Base-by-base conservation (phyloP, 208 protist genomes). In the Eutreptiella sp. region DNA sequence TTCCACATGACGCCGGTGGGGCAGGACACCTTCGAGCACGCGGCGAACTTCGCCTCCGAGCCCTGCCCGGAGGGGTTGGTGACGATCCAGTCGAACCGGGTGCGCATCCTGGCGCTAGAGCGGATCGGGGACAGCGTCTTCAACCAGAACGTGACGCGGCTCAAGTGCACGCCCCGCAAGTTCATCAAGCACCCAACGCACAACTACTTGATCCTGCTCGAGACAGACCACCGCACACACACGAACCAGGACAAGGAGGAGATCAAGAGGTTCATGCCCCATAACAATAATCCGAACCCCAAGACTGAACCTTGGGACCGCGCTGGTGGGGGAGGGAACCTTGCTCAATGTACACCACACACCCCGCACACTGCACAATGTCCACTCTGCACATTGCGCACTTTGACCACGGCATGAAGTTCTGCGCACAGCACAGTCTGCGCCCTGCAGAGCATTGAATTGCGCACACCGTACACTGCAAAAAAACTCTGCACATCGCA, bases 61-160 rank as follows among this genome's bases (percentile, higher is more conserved):
- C 76, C 84, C 45, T 88, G 72, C 33, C 66, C 77, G 4, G 90
- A 94, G 33, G 86, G 87, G 45, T 59, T 93, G 9, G 70, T 86
- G 16, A 75, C 67, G 26, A 72, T 90, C 7, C 55, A 72, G 3
- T 69, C 69, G 9, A 81, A 79, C 48, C 67, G 60, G 24, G 35
- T 88, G 0, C n/a, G 58, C 23, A 79, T 89, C 45, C 34, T 85
- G 5, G 19, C 65, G 7, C 45, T 85, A 3, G 76, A 84, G 14
- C 41, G 66, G 26, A 39, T 88, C 0, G 76, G 74, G 47, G 53
- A 79, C 3, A 33, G 68, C 1, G n/a, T n/a, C n/a, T 94, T 95
- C 70, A 86, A 85, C 64, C 72, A 84, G 41, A 45, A 59, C 0
- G 7, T 57, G 0, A 31, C 77, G 3, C 81, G 73, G 28, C 69